phyloP scores from a whole-genome alignment of 805 yeast genomes.

The Zygosaccharomyces kombuchaensis region DNA sequence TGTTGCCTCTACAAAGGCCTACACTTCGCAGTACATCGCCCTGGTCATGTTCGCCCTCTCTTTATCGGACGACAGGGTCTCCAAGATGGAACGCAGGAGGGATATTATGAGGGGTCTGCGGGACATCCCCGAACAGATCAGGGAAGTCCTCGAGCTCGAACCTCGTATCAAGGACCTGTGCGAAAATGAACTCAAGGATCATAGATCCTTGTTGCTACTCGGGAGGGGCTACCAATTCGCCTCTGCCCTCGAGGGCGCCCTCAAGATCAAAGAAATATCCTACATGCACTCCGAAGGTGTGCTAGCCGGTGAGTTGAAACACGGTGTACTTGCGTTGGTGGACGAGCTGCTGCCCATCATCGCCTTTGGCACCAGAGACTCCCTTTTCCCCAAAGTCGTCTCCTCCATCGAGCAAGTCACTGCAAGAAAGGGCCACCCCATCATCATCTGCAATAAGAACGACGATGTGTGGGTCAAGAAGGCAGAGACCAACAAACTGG shows the following conservation, averaged over 20 bases:
- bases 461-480: constrained; percentile 54
- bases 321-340: constrained; percentile 95
- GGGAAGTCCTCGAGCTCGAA: constrained; percentile 68
- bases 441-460: constrained; percentile 84
- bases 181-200: constrained; percentile 63
- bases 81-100: constrained; percentile 67
- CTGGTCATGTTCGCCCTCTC: constrained; percentile 94
- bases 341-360: constrained; percentile 92
- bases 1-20: constrained; percentile 98
- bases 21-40: constrained; percentile 97
- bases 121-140: constrained; percentile 80
- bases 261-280: constrained; percentile 95
- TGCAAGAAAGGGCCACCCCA: constrained; percentile 97
- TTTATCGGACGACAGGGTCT: constrained; percentile 86
- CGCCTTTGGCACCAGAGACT: constrained; percentile 94
- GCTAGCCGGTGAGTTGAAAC: constrained; percentile 97
- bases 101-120: constrained; percentile 85
- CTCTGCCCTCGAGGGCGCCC: constrained; percentile 96
- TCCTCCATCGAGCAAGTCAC: constrained; percentile 94
- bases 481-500: constrained; percentile 40
- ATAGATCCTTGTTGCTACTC: constrained; percentile 80
- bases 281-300: constrained; percentile 99
- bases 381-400: constrained; percentile 92
- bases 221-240: constrained; percentile 99
- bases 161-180: constrained; percentile 72